A percentile compares a stretch with the other conserved stretches of the same genome.
Conservation (phyloP, 225 moss, liverwort and hornwort species). For the Sphagnum tenellum region DNA sequence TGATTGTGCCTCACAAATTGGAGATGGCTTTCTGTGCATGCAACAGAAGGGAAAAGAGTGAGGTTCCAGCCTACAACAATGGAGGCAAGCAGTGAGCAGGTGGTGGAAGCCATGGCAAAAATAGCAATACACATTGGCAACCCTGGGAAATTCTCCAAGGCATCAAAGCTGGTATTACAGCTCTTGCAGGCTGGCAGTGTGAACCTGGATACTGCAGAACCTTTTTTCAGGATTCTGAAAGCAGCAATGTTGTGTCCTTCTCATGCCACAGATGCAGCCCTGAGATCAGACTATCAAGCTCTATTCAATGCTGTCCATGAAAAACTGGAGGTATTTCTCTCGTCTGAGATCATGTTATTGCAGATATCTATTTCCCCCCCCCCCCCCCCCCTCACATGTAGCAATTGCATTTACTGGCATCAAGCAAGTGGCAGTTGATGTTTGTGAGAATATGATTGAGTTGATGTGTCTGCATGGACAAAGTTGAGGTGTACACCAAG, state of each 20-base stretch:
- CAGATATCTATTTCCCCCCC: too few relatives aligned
- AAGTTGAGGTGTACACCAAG: too few relatives aligned
- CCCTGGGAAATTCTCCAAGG: slow-evolving; percentile 76
- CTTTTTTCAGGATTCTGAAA: slow-evolving; percentile 63
- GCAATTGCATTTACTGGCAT: too few relatives aligned
- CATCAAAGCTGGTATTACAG: slow-evolving; percentile 84
- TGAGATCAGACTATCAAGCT: slow-evolving; percentile 66
- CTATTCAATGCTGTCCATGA: slow-evolving; percentile 56
- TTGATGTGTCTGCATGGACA: too few relatives aligned
- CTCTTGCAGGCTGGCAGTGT: slow-evolving; percentile 66
- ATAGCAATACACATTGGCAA: slow-evolving; percentile 83
- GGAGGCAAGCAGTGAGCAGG: slow-evolving; percentile 80
- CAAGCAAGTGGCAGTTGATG: too few relatives aligned
- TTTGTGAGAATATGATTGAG: too few relatives aligned
- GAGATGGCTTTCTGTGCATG: background rate
- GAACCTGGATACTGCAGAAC: slow-evolving; percentile 36
- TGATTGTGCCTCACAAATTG: background rate
- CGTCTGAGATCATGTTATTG: too few relatives aligned
- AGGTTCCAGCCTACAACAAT: slow-evolving; percentile 72
- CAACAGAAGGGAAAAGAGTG: slow-evolving; percentile 54
- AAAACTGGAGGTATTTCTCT: slow-evolving; percentile 47
- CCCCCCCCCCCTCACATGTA: too few relatives aligned
- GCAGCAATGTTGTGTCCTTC: slow-evolving; percentile 66
- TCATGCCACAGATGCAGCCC: slow-evolving; percentile 35
- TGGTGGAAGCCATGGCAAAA: slow-evolving; percentile 75